These are phyloP conservation scores for Cucumis sativus DNA, from an alignment of 306 rosid species.

Conservation along the genomic window DNA sequence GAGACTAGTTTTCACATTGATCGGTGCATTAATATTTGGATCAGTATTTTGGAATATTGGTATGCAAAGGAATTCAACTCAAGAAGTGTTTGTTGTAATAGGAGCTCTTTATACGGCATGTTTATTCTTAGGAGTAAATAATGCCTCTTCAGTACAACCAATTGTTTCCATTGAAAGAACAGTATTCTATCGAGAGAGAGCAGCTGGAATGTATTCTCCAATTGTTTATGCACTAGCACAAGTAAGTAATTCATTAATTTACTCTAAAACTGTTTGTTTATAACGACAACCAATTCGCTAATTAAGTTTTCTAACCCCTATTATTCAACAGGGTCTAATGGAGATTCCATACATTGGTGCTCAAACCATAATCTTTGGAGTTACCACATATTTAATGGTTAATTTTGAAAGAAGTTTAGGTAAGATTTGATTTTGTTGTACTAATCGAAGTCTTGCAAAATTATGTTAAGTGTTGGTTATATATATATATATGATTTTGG, in stretches of 20 bases:
- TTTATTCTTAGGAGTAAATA: conserved; percentile 73
- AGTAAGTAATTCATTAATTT: conserved; percentile 14
- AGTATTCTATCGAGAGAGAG: conserved; percentile 74
- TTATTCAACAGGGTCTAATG: conserved; percentile 57
- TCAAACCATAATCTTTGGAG: conserved; percentile 57
- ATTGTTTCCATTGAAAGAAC: conserved; percentile 86
- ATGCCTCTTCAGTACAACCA: conserved; percentile 81
- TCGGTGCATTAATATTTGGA: conserved; percentile 64
- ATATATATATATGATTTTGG: no score
- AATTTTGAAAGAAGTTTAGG: conserved; percentile 52
- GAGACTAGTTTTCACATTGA: conserved; percentile 55
- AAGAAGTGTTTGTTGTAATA: conserved; percentile 51
- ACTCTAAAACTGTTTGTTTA: no score
- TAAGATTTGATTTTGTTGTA: conserved; percentile 14
- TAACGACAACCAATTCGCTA: no score
- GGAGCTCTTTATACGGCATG: conserved; percentile 76
- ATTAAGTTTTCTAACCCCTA: no score
- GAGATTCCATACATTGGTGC: conserved; percentile 62
- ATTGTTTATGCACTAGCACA: conserved; percentile 67
- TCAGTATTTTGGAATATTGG: conserved; percentile 59
- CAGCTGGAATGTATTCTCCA: conserved; percentile 91
- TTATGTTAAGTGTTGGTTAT: no score
- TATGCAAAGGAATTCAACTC: conserved; percentile 44
- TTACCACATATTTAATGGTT: conserved; percentile 69
- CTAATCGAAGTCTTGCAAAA: no score